These are phyloP conservation scores for Aurantiochytrium sp. DNA, from an alignment of 108 stramenopile species.

Conservation along the genomic window DNA sequence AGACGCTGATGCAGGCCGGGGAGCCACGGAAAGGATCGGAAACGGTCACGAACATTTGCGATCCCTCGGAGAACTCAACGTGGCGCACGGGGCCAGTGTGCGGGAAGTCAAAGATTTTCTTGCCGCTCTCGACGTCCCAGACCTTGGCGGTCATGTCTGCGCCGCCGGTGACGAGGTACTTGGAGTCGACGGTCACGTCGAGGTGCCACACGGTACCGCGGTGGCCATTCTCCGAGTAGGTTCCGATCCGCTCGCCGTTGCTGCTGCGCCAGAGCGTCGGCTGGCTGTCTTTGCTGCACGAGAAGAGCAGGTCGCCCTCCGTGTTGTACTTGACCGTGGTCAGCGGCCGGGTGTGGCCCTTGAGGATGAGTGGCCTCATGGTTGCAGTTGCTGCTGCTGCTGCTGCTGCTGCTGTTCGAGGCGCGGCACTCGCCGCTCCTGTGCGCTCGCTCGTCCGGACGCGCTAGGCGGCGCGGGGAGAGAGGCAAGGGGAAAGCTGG, in stretches of 20 bases:
- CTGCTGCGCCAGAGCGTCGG: conserved; percentile 86
- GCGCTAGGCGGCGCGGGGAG: too few relatives aligned
- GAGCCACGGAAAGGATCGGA: conserved; percentile 88
- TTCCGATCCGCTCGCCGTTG: conserved; percentile 88
- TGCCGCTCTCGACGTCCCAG: conserved; percentile 84
- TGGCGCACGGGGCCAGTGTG: conserved; percentile 86
- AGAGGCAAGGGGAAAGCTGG: too few relatives aligned
- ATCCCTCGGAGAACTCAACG: conserved; percentile 70
- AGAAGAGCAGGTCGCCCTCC: conserved; percentile 93
- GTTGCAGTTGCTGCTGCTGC: neutral
- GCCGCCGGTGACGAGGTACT: conserved; percentile 40
- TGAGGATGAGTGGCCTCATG: conserved; percentile 83
- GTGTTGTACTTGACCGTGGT: conserved; percentile 91
- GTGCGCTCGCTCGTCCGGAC: too few relatives aligned
- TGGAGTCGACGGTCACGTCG: conserved; percentile 58
- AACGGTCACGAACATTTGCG: conserved; percentile 81
- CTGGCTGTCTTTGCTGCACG: conserved; percentile 78
- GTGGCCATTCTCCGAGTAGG: conserved; percentile 73
- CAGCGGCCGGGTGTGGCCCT: conserved; percentile 97
- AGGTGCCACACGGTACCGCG: conserved; percentile 96
- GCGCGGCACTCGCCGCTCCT: too few relatives aligned
- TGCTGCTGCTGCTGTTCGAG: too few relatives aligned
- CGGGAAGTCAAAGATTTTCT: conserved; percentile 65
- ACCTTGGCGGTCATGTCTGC: conserved; percentile 60
- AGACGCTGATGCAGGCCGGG: conserved; percentile 79